phyloP scores from a whole-genome alignment of 225 moss, liverwort and hornwort genomes.

The Marchantia polymorpha region DNA sequence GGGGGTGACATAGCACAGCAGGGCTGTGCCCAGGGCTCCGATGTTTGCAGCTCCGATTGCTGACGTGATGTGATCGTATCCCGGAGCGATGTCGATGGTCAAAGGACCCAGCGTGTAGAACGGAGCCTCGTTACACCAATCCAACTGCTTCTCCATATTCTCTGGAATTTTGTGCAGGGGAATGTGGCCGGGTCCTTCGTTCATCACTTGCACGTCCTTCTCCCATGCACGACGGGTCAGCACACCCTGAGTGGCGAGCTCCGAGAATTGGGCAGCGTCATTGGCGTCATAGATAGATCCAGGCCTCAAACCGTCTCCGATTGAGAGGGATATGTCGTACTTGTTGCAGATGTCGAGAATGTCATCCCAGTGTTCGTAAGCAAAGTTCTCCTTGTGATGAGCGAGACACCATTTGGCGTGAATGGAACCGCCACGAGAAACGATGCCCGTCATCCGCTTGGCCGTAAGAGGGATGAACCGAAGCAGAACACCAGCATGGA shows the following conservation, averaged over 20 bases:
- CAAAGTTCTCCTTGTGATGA: constrained; percentile 90
- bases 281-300: constrained; percentile 92
- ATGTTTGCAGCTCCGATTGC: constrained; percentile 96
- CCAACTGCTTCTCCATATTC: constrained; percentile 95
- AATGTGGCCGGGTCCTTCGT: constrained; percentile 93
- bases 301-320: constrained; percentile 85
- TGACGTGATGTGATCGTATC: constrained; percentile 94
- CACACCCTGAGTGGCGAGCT: constrained; percentile 91
- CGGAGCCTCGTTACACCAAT: constrained; percentile 92
- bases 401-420: constrained; percentile 98
- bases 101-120: constrained; percentile 94
- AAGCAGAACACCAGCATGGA: constrained; percentile 84
- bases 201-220: constrained; percentile 97
- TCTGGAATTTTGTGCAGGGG: constrained; percentile 90
- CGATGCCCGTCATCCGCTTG: constrained; percentile 85
- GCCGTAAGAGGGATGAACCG: constrained; percentile 91
- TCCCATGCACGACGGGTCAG: constrained; percentile 95
- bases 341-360: constrained; percentile 89
- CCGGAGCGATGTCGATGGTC: constrained; percentile 92
- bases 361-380: constrained; percentile 88
- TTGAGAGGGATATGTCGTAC: constrained; percentile 86
- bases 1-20: constrained; percentile 90
- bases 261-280: constrained; percentile 88
- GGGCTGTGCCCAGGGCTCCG: constrained; percentile 83
- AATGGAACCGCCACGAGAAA: constrained; percentile 90